Conservation (phyloP, 1,284 basidiomycete genomes). For the Ganoderma resinaceum region DNA sequence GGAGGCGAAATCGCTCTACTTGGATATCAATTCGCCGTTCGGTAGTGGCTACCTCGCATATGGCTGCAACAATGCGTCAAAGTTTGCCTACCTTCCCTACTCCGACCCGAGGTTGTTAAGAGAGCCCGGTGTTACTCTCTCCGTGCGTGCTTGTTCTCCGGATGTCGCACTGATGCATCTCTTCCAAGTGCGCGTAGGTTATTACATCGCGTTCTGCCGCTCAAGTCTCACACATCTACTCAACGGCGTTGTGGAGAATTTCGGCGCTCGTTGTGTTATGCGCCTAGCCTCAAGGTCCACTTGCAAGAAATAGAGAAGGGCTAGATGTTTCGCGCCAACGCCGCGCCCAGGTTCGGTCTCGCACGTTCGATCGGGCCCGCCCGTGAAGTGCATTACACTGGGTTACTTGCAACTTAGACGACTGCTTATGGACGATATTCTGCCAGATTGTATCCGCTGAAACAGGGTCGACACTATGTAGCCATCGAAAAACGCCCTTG, state of each 20-base stretch:
- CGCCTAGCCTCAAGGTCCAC: neutral
- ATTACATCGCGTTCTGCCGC: neutral
- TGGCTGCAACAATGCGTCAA: neutral
- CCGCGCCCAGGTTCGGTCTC: neutral
- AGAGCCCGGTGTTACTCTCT: neutral
- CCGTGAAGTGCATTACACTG: neutral
- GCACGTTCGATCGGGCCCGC: neutral
- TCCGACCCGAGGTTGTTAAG: neutral
- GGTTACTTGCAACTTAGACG: neutral
- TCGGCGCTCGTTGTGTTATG: neutral
- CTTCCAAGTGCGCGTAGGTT: neutral
- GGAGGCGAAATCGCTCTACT: neutral
- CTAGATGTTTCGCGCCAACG: neutral
- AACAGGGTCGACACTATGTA: too few species aligned
- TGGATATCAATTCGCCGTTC: neutral
- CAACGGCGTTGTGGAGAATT: neutral
- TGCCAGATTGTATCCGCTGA: neutral
- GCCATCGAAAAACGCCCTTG: neutral
- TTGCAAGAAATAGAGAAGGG: neutral
- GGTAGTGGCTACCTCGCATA: neutral
- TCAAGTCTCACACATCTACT: neutral
- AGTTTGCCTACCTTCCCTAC: neutral
- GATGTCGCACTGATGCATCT: neutral
- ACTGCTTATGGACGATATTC: neutral
- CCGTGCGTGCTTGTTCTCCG: neutral